Percentiles rank a stretch among this genome's conserved stretches.
These are phyloP conservation scores for Aspergillus sp. DNA, from an alignment of 2,329 filamentous ascomycete species.

Conservation along the genomic window DNA sequence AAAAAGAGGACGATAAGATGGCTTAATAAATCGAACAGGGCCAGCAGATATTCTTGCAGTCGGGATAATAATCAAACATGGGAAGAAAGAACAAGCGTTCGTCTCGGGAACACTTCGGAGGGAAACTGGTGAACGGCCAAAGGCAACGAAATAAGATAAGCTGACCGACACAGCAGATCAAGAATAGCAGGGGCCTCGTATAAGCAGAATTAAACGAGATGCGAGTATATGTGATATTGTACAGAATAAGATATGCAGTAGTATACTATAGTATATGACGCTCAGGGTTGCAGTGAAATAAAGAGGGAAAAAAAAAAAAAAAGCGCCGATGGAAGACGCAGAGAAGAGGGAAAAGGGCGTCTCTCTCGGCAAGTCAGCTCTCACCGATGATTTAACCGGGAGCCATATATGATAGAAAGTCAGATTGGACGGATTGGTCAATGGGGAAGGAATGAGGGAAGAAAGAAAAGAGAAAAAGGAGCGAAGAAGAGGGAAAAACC, in stretches of 20 bases:
- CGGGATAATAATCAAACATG: not conserved
- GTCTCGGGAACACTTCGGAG: no score
- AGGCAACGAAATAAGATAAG: not conserved
- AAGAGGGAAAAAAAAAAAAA: not conserved
- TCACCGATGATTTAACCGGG: conserved; percentile 11
- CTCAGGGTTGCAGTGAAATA: not conserved
- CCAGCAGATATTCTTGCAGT: not conserved
- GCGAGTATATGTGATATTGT: no score
- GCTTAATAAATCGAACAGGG: not conserved
- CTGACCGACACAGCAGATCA: not conserved
- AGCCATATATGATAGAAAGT: conserved; percentile 2
- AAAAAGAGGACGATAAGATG: no score
- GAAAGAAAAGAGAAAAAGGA: conserved; percentile 5
- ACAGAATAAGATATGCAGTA: no score
- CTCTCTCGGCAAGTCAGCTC: conserved; percentile 1
- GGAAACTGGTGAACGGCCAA: not conserved
- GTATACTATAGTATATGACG: no score
- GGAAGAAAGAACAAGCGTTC: not conserved
- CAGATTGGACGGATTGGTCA: conserved; percentile 2
- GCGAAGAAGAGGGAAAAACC: conserved; percentile 9
- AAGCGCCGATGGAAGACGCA: conserved; percentile 5
- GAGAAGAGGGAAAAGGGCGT: conserved; percentile 4
- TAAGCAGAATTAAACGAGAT: no score
- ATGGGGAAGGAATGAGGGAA: conserved; percentile 3
- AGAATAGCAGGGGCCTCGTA: not conserved